phyloP scores from a whole-genome alignment of 352 stramenopile genomes.

The Thalassiosira mediterranea region DNA sequence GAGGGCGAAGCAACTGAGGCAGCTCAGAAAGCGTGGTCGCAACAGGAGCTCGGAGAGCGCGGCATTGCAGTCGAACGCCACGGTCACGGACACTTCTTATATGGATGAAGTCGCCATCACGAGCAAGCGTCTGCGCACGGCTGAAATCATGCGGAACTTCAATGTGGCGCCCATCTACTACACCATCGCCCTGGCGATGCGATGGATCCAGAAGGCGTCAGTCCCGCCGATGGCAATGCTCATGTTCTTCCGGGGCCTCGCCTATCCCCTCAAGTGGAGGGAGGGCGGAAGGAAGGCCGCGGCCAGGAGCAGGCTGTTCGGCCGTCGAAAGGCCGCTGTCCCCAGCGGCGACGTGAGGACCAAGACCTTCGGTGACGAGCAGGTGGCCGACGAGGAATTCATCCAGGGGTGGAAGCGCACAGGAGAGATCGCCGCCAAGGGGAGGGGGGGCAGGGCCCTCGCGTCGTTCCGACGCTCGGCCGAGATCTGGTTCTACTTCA shows the following conservation, averaged over 20 bases:
- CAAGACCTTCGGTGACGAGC: conserved; percentile 49
- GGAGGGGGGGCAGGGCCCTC: conserved; percentile 63
- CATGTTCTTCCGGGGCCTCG: conserved; percentile 59
- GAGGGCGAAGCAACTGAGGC: conserved; percentile 1
- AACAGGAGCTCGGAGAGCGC: conserved; percentile 4
- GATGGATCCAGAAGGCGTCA: conserved; percentile 72
- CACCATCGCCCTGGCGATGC: conserved; percentile 65
- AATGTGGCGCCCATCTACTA: conserved; percentile 83
- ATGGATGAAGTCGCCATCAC: conserved; percentile 41
- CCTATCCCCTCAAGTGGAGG: conserved; percentile 63
- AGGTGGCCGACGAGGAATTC: conserved; percentile 65
- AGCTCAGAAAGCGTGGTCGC: conserved; percentile 24
- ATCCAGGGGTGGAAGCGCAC: conserved; percentile 83
- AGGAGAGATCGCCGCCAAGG: conserved; percentile 80
- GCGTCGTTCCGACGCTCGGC: conserved; percentile 74
- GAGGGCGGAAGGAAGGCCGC: conserved; percentile 11
- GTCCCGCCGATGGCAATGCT: conserved; percentile 68
- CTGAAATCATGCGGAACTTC: conserved; percentile 77
- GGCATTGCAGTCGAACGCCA: background rate
- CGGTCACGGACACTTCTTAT: conserved; percentile 8
- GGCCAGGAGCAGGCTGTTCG: conserved; percentile 39
- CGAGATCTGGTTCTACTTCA: conserved; percentile 85
- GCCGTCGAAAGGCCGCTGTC: background rate
- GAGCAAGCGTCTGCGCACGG: conserved; percentile 53
- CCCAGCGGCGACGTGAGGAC: conserved; percentile 1